A percentile compares a stretch with the other conserved stretches of the same genome.
These are phyloP conservation scores for Kodamaea jinghongensis DNA, from an alignment of 805 yeast species.

Conservation along the genomic window DNA sequence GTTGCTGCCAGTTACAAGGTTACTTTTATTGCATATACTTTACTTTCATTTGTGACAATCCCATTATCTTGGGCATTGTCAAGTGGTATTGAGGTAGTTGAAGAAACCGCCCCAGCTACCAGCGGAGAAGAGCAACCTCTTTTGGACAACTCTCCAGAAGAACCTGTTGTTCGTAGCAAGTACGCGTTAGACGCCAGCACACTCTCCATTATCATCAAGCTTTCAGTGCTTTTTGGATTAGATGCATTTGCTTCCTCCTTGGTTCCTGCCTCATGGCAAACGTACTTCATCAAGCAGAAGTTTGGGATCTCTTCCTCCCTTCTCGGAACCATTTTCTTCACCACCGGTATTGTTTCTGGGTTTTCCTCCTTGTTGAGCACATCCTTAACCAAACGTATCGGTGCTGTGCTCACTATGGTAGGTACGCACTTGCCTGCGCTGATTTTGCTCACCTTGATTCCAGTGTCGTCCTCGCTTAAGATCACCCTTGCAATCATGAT, in stretches of 20 bases:
- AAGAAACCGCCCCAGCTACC: constrained; percentile 5
- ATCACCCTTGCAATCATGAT: constrained; percentile 31
- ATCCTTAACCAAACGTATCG: constrained; percentile 40
- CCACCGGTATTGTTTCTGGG: constrained; percentile 38
- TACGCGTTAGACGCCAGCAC: constrained; percentile 12
- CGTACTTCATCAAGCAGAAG: constrained; percentile 39
- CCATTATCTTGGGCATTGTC: constrained; percentile 18
- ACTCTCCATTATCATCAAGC: constrained; percentile 25
- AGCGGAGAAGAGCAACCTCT: constrained; percentile 15
- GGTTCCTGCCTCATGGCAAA: constrained; percentile 46
- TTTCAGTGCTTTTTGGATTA: constrained; percentile 37
- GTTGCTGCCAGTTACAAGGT: constrained; percentile 25
- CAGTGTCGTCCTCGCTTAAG: constrained; percentile 33
- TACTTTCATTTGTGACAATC: constrained; percentile 19
- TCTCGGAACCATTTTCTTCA: constrained; percentile 41
- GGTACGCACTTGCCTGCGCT: constrained; percentile 45
- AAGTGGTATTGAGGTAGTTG: constrained; percentile 15
- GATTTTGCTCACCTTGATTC: constrained; percentile 34
- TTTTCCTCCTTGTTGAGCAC: constrained; percentile 43
- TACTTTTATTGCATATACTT: constrained; percentile 26
- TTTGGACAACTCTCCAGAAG: background rate
- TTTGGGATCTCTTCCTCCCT: constrained; percentile 32
- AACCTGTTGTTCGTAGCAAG: background rate
- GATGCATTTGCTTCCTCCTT: constrained; percentile 46
- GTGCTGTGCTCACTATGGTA: constrained; percentile 46